Percentiles rank a stretch among this genome's conserved stretches.
phyloP scores from a whole-genome alignment of 805 yeast species.

The Spathaspora boniae region DNA sequence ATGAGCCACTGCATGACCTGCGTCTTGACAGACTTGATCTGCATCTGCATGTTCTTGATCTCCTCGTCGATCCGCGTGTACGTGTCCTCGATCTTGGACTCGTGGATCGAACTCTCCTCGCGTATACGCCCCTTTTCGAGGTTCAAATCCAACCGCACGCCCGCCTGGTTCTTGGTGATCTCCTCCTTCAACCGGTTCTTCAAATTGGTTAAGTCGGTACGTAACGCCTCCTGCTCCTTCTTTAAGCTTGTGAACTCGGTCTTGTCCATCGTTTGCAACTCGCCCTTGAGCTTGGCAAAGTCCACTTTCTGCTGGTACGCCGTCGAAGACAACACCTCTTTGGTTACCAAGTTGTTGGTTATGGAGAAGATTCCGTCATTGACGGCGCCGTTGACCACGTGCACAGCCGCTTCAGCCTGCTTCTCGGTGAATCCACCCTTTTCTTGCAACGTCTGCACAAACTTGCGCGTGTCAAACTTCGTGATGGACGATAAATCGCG shows the following conservation, averaged over 20 bases:
- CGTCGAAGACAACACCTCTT: conserved; percentile 76
- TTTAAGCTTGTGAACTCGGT: conserved; percentile 78
- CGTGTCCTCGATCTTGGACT: conserved; percentile 89
- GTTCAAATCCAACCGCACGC: conserved; percentile 85
- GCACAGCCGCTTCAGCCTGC: conserved; percentile 80
- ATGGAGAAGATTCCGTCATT: conserved; percentile 77
- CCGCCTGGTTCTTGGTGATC: conserved; percentile 83
- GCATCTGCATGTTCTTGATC: conserved; percentile 89
- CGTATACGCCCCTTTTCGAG: conserved; percentile 93
- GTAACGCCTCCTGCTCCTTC: conserved; percentile 82
- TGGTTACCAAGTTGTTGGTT: conserved; percentile 75
- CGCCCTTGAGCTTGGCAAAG: conserved; percentile 91
- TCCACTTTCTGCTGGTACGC: conserved; percentile 96
- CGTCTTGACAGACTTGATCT: conserved; percentile 90
- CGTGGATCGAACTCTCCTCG: conserved; percentile 91
- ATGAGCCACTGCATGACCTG: conserved; percentile 98
- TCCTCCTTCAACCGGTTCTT: conserved; percentile 86
- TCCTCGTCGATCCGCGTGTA: conserved; percentile 95
- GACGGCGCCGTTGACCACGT: conserved; percentile 67
- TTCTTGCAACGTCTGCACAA: conserved; percentile 60
- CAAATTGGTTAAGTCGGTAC: conserved; percentile 81
- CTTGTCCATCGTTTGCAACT: conserved; percentile 81
- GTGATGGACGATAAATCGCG: conserved; percentile 28
- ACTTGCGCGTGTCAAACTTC: conserved; percentile 72
- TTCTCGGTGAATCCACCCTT: conserved; percentile 66